Evolutionary conservation across 2,329 filamentous ascomycete genomes (phyloP), one percentile per base, ranked within the genome.

Genomic region (Trichoderma breve): DNA sequence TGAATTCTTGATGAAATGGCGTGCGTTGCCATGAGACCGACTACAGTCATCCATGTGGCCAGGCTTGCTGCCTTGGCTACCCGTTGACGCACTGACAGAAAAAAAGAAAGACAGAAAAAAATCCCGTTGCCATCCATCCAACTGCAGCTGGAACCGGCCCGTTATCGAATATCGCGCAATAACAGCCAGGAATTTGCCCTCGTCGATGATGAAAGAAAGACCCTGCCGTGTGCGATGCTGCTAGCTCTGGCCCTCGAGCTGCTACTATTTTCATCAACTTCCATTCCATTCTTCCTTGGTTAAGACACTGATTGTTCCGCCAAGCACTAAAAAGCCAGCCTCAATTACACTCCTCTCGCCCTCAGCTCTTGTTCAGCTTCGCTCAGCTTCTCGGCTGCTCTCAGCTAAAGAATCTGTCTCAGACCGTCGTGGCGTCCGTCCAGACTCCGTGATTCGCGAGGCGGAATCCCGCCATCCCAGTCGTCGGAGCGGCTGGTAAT

Each of bases 381-480:
- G 26, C 34, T 57, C 64, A 67, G 64, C 64, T 67, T 39, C 15
- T 58, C 55, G 24, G 28, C 55, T 30, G 15, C 28, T 57, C 28
- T 24, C 64, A 67, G 64, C 32, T 67, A 36, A 28, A 57, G 28
- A 51, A 67, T 28, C n/a, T 57, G 64, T 67, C 64, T 67, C 51
- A 67, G 64, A 57, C 43, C 64, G 34, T 24, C 32, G 51, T 30
- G 24, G 28, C 51, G 24, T 47, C 39, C 32, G 24, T 47, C 39
- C 36, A 21, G 61, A 64, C 26, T 21, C 21, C 6, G 39, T 30
- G 39, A 32, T 32, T 47, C 51, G 34, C 28, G 32, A 39, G 43
- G 26, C 43, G n/a, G 51, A 67, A 3, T 36, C 30, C 30, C 30
- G 11, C 28, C 21, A 39, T n/a, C 51, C 30, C 21, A 32, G 30